These are phyloP conservation scores for Venturia carpophila DNA, from an alignment of 2,329 filamentous ascomycete species.

Conservation along the genomic window DNA sequence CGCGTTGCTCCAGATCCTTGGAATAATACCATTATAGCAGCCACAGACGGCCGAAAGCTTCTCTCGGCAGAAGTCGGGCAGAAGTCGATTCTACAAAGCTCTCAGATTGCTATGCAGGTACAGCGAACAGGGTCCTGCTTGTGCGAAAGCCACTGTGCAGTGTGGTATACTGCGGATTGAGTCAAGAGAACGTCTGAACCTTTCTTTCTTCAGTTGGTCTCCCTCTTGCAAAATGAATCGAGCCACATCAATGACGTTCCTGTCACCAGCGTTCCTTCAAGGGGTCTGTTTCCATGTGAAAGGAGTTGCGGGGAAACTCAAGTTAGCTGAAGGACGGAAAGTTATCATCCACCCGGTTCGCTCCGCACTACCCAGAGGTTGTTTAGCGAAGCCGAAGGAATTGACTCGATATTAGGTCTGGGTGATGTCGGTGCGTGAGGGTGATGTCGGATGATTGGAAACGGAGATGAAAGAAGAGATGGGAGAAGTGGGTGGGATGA, in stretches of 20 bases:
- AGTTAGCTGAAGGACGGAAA: neutral
- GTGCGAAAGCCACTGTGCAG: neutral
- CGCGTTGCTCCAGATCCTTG: conserved; percentile 4
- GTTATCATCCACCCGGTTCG: neutral
- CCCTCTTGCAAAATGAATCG: neutral
- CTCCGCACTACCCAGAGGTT: neutral
- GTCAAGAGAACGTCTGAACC: neutral
- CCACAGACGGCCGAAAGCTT: neutral
- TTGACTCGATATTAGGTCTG: neutral
- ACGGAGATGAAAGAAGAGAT: neutral
- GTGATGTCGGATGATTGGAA: neutral
- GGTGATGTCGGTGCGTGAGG: neutral
- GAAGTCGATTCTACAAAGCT: neutral
- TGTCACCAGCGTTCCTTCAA: neutral
- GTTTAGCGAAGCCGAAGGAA: conserved; percentile 1
- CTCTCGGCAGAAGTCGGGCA: neutral
- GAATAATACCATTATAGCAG: neutral
- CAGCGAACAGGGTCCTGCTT: neutral
- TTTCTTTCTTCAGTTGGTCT: neutral
- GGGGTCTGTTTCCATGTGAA: neutral
- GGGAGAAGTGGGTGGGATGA: neutral
- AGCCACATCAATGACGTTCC: neutral
- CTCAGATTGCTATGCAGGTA: neutral
- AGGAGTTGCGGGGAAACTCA: neutral
- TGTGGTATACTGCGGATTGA: neutral